phyloP scores from a whole-genome alignment of 1,139 yeast genomes.

The Saccharomyces hybrid region DNA sequence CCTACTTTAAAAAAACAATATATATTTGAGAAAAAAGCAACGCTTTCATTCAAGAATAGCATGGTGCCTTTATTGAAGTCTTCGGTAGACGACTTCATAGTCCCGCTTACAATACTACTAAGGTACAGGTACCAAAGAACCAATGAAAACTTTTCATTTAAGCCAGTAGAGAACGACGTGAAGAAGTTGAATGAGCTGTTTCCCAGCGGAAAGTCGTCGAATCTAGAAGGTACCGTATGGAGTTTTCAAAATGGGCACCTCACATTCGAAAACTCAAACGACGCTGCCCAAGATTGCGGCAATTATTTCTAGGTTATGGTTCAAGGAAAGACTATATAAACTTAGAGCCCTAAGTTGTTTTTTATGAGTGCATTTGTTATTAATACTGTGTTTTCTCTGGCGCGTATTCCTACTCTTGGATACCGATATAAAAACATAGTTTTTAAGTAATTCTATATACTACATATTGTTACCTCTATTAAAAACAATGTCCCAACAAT shows the following conservation, averaged over 20 bases:
- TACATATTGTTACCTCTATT: no score
- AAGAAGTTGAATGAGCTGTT: constrained; percentile 12
- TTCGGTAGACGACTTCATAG: constrained; percentile 22
- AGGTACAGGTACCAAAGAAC: constrained; percentile 25
- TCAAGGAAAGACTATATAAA: not conserved
- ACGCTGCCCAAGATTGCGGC: not conserved
- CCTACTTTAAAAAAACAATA: not conserved
- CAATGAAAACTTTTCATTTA: constrained; percentile 24
- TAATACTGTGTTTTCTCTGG: no score
- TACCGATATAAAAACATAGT: no score
- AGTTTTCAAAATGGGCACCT: constrained; percentile 8
- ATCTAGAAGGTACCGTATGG: constrained; percentile 20
- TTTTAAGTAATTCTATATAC: no score
- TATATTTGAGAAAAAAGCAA: constrained; percentile 4
- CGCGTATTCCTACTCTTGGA: no score
- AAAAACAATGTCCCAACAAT: no score
- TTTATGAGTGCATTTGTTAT: no score
- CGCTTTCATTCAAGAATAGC: not conserved
- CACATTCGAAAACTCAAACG: not conserved
- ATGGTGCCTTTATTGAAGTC: constrained; percentile 17
- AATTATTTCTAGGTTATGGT: not conserved
- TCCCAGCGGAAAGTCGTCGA: constrained; percentile 26
- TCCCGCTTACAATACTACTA: constrained; percentile 24
- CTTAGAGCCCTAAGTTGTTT: no score
- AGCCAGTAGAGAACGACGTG: constrained; percentile 16